Percentiles rank a stretch among this genome's conserved stretches.
These are phyloP conservation scores for Eimeria praecox DNA, from an alignment of 169 alveolate species.

Conservation along the genomic window DNA sequence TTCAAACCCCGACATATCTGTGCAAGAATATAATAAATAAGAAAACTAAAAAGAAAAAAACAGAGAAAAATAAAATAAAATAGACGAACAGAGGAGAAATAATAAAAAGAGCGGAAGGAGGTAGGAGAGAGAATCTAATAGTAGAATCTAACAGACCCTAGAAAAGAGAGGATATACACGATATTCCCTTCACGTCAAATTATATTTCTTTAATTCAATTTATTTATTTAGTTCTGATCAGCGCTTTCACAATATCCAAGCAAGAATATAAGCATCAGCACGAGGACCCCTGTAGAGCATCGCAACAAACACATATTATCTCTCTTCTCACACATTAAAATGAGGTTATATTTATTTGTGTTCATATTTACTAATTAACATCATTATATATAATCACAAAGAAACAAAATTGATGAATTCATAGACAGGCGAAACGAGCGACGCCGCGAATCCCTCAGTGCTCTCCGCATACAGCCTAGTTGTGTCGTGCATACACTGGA, in stretches of 20 bases:
- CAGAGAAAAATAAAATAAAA: background rate
- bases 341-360: background rate
- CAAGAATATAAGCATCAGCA: constrained; percentile 11
- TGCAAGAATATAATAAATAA: too few relatives aligned
- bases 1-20: constrained; percentile 51
- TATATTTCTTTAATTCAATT: background rate
- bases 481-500: background rate
- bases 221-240: background rate
- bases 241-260: constrained; percentile 25
- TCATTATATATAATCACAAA: background rate
- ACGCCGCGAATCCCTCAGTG: too few relatives aligned
- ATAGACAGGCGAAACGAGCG: background rate
- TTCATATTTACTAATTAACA: background rate
- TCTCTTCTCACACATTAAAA: background rate
- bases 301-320: background rate
- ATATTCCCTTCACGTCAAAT: background rate
- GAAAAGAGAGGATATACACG: background rate
- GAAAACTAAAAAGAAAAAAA: background rate
- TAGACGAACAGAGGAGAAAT: background rate
- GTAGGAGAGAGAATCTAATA: background rate
- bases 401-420: background rate
- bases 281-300: constrained; percentile 4
- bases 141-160: too few relatives aligned
- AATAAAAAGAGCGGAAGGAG: background rate
- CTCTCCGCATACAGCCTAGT: background rate